Conservation (phyloP, 345 rosid genomes). For the Hypericum perforatum region DNA sequence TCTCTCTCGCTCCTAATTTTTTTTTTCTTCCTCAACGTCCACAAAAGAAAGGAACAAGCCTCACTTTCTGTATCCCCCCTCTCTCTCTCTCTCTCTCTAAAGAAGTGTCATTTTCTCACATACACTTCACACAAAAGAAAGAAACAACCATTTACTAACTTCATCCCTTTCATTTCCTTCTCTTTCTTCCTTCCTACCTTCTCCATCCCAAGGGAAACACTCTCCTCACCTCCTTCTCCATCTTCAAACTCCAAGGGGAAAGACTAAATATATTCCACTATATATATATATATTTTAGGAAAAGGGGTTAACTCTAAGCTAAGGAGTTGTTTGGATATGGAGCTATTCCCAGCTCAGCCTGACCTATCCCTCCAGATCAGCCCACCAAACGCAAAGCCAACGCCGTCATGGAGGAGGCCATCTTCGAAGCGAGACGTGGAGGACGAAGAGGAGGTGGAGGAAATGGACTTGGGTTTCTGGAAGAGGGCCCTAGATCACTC, state of each 20-base stretch:
- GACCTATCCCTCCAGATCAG: conserved; percentile 63
- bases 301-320: neutral
- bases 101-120: conserved; percentile 81
- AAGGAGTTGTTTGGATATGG: conserved; percentile 31
- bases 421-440: no score
- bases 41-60: neutral
- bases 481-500: conserved; percentile 42
- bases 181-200: conserved; percentile 17
- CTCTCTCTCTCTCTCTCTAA: conserved; percentile 10
- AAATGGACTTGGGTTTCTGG: conserved; percentile 43
- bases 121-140: conserved; percentile 71
- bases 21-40: neutral
- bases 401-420: conserved; percentile 52
- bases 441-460: conserved; percentile 24
- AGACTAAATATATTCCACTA: conserved; percentile 13
- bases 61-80: conserved; percentile 17
- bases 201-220: neutral
- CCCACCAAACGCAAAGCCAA: conserved; percentile 60
- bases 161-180: conserved; percentile 45
- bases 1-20: no score
- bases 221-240: conserved; percentile 22
- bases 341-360: conserved; percentile 76
- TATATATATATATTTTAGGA: conserved; percentile 5
- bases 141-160: conserved; percentile 47
- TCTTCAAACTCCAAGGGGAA: conserved; percentile 35